Percentiles rank a stretch among this genome's conserved stretches.
phyloP scores from a whole-genome alignment of 1,284 basidiomycete species.

The Moesziomyces sp. region DNA sequence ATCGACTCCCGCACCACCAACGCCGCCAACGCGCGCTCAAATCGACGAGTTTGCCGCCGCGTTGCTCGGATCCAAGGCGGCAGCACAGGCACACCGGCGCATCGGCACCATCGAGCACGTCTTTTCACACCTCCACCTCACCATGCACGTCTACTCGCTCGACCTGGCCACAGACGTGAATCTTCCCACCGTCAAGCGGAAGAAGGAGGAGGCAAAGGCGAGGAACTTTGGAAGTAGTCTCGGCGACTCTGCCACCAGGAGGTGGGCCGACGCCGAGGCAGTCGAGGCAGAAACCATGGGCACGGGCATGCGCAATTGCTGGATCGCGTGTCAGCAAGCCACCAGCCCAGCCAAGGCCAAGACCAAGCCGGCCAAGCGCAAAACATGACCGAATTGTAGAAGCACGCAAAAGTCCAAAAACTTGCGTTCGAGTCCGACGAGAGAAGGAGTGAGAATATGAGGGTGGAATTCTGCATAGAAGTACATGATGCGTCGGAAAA shows the following conservation, averaged over 20 bases:
- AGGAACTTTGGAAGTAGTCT: slow-evolving; percentile 33
- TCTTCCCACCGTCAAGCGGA: not conserved
- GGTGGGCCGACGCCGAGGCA: slow-evolving; percentile 32
- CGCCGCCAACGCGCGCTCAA: no score
- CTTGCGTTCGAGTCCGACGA: no score
- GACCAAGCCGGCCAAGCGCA: slow-evolving; percentile 1
- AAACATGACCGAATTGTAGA: not conserved
- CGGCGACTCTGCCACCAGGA: slow-evolving; percentile 12
- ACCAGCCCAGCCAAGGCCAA: not conserved
- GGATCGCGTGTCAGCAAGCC: slow-evolving; percentile 21
- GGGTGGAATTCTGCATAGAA: slow-evolving; percentile 22
- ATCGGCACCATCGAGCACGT: slow-evolving; percentile 75
- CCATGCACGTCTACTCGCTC: slow-evolving; percentile 76
- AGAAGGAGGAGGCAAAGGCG: slow-evolving; percentile 17
- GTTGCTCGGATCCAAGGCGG: slow-evolving; percentile 5
- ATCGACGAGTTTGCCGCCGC: slow-evolving; percentile 15
- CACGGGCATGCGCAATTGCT: slow-evolving; percentile 56
- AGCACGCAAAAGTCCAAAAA: no score
- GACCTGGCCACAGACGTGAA: not conserved
- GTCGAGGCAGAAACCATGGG: slow-evolving; percentile 56
- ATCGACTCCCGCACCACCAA: slow-evolving; percentile 4
- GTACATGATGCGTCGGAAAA: slow-evolving; percentile 21
- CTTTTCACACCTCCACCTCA: slow-evolving; percentile 91
- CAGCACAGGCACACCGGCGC: slow-evolving; percentile 4
- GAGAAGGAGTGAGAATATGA: no score